Conservation (phyloP, 805 yeast genomes). For the Barnettozyma botsteinii region DNA sequence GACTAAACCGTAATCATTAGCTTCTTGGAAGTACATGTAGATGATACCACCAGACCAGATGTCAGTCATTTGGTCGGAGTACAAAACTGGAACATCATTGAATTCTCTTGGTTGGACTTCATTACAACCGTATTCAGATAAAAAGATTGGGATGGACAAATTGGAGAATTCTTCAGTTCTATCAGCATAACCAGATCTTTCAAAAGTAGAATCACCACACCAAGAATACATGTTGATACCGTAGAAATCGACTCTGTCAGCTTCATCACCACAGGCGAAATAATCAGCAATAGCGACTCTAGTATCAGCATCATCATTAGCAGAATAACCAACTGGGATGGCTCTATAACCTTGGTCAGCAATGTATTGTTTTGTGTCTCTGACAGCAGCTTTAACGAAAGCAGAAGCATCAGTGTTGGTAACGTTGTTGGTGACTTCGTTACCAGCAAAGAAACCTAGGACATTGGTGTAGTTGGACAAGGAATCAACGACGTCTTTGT, state of each 20-base stretch:
- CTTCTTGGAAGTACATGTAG: slow-evolving; percentile 86
- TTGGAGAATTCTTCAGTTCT: slow-evolving; percentile 69
- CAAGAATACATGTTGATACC: slow-evolving; percentile 87
- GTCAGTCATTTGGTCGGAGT: slow-evolving; percentile 67
- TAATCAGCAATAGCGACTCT: slow-evolving; percentile 72
- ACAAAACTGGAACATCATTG: slow-evolving; percentile 67
- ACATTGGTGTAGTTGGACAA: slow-evolving; percentile 68
- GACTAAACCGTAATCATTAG: slow-evolving; percentile 76
- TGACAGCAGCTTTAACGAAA: slow-evolving; percentile 82
- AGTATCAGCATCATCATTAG: slow-evolving; percentile 71
- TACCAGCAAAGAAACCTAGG: slow-evolving; percentile 88
- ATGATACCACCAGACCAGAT: slow-evolving; percentile 95
- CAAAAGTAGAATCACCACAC: slow-evolving; percentile 66
- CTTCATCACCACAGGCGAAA: slow-evolving; percentile 66
- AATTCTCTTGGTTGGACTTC: slow-evolving; percentile 66
- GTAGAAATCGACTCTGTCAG: slow-evolving; percentile 62
- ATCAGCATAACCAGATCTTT: slow-evolving; percentile 59
- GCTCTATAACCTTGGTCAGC: slow-evolving; percentile 54
- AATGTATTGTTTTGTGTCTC: slow-evolving; percentile 74
- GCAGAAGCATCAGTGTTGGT: slow-evolving; percentile 77
- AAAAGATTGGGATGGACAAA: slow-evolving; percentile 74
- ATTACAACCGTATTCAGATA: slow-evolving; percentile 89
- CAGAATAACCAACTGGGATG: slow-evolving; percentile 87
- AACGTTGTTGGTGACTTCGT: slow-evolving; percentile 74
- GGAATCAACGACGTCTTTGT: slow-evolving; percentile 69